A percentile compares a stretch with the other conserved stretches of the same genome.
Conservation (phyloP, 257 asterid genomes). For the Scutellaria galericulata region DNA sequence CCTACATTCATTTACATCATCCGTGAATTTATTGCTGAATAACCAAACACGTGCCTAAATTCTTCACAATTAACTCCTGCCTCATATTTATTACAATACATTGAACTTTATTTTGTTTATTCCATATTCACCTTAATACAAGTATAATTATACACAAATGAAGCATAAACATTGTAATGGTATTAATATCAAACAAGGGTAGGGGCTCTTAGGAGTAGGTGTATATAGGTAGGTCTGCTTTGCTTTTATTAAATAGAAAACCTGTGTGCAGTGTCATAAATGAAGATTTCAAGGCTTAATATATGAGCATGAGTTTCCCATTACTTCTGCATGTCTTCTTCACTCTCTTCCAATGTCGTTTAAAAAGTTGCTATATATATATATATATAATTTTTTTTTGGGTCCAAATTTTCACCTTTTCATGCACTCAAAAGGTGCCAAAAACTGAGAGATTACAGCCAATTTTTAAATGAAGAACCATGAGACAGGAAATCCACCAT, state of each 20-base stretch:
- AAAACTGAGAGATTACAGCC: not conserved
- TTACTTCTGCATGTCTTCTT: constrained; percentile 32
- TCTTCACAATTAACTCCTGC: not conserved
- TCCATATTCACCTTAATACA: not conserved
- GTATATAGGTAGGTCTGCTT: constrained; percentile 11
- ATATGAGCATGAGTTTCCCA: constrained; percentile 30
- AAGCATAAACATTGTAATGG: too few relatives aligned
- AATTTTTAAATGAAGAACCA: constrained; percentile 2
- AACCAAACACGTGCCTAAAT: constrained; percentile 29
- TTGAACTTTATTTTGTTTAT: not conserved
- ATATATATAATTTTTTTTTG: not conserved
- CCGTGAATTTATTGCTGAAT: constrained; percentile 27
- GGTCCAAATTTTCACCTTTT: not conserved
- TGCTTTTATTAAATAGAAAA: not conserved
- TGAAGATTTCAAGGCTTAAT: constrained; percentile 18
- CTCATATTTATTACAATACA: constrained; percentile 6
- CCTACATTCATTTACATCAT: constrained; percentile 29
- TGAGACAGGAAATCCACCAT: constrained; percentile 30
- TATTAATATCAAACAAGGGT: too few relatives aligned
- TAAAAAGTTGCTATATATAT: not conserved
- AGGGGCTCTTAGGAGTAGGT: not conserved
- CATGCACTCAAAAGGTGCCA: constrained; percentile 34
- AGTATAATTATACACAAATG: too few relatives aligned
- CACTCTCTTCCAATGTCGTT: constrained; percentile 7
- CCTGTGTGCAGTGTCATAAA: too few relatives aligned